Percentiles rank a stretch among this genome's conserved stretches.
These are phyloP conservation scores for Penicillium sclerotiorum DNA, from an alignment of 2,329 filamentous ascomycete species.

Conservation along the genomic window DNA sequence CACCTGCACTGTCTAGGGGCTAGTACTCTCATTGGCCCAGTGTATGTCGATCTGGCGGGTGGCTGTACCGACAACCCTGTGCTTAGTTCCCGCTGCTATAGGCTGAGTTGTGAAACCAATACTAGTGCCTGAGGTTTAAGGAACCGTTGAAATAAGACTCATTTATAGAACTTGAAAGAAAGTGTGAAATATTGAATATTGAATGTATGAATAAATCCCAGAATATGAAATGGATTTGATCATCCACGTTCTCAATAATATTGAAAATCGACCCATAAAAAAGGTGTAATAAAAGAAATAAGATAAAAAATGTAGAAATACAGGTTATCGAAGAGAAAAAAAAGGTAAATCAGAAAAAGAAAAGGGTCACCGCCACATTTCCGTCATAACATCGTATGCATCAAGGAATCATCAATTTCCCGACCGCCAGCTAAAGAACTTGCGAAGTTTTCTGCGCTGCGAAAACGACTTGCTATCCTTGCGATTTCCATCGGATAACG, in stretches of 20 bases:
- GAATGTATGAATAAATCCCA: no score
- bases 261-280: constrained; percentile 8
- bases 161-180: no score
- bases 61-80: no score
- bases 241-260: not conserved
- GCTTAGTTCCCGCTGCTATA: no score
- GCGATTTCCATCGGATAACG: constrained; percentile 9
- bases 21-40: no score
- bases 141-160: not conserved
- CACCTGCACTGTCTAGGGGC: no score
- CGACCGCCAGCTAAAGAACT: constrained; percentile 28
- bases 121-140: no score
- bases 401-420: constrained; percentile 12
- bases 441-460: constrained; percentile 20
- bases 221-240: not conserved
- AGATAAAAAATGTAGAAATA: not conserved
- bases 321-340: not conserved
- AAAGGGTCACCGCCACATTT: not conserved
- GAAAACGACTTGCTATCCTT: constrained; percentile 14
- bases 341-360: constrained; percentile 4
- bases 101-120: no score
- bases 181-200: no score
- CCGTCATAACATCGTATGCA: constrained; percentile 6
- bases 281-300: constrained; percentile 7
- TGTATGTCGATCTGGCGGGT: no score